Conservation (phyloP, 2,329 filamentous ascomycete genomes). For the Leptosphaerulina australis region DNA sequence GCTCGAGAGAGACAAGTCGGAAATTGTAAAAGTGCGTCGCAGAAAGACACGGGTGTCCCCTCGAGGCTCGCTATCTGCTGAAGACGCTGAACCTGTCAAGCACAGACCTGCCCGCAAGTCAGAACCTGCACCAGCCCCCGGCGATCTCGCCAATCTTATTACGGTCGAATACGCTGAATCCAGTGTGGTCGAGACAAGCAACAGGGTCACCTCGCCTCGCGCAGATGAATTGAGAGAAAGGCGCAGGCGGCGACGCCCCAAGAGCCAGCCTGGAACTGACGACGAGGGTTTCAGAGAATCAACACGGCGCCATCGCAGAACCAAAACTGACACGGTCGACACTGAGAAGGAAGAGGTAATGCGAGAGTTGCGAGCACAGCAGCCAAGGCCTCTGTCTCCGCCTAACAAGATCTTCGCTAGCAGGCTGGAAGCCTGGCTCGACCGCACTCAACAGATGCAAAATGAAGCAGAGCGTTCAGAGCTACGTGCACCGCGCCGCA, state of each 20-base stretch:
- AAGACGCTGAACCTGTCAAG: conserved; percentile 33
- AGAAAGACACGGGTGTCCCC: conserved; percentile 40
- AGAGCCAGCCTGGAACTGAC: conserved; percentile 32
- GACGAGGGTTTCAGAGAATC: conserved; percentile 34
- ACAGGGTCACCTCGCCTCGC: conserved; percentile 17
- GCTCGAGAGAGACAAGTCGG: conserved; percentile 22
- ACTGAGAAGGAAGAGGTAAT: conserved; percentile 29
- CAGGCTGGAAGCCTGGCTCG: conserved; percentile 68
- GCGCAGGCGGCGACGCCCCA: conserved; percentile 36
- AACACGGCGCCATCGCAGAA: conserved; percentile 32
- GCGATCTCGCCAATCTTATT: conserved; percentile 32
- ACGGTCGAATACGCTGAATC: conserved; percentile 40
- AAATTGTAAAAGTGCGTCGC: conserved; percentile 38
- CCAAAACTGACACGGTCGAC: conserved; percentile 33
- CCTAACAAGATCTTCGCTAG: conserved; percentile 53
- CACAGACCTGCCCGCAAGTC: conserved; percentile 29
- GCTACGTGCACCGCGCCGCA: conserved; percentile 24
- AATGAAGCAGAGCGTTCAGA: conserved; percentile 1
- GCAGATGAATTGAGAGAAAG: conserved; percentile 39
- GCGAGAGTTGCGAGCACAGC: conserved; percentile 20
- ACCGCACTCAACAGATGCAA: conserved; percentile 56
- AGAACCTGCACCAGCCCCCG: conserved; percentile 29
- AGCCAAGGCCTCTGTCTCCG: conserved; percentile 39
- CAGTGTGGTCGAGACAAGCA: conserved; percentile 19
- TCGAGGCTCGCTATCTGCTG: conserved; percentile 40